Evolutionary conservation across 1,284 basidiomycete species (phyloP), one percentile per base, ranked within the genome.

Genomic region (Schizophyllum amplum): DNA sequence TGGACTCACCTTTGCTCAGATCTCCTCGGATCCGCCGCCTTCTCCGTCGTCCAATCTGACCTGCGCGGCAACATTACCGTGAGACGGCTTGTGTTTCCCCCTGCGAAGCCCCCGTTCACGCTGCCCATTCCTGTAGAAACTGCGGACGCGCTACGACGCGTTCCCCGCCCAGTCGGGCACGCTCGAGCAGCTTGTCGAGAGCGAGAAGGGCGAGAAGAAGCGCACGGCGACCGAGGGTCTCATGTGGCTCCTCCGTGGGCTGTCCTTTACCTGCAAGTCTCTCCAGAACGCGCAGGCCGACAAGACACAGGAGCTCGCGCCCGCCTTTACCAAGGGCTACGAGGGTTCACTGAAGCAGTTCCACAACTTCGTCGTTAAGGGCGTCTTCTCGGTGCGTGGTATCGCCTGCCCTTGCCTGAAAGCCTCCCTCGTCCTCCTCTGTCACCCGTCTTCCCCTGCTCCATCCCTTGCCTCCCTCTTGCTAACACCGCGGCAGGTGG

Each of bases 1-100:
- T n/a, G n/a, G n/a, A n/a, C n/a, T n/a, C n/a, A n/a, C n/a, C n/a
- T 48, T 17, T 11, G 4, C 33, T n/a, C 63, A 94, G 96, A 94
- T 76, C 78, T 98, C 22, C 86, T 99, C 53, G 90, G 91, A 60
- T 93, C 90, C 63, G 74, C 90, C 4, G 92, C 95, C 0, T 98
- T 99, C 70, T 65, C 75, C 2, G 78, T 90, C 23, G 96, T 99
- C 5, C 87, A 94, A 72, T 82, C 72, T 63, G 97, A 99, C 74
- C 71, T 99, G 65, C 90, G 83, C 59, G 92, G 94, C 24, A 99
- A 99, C 75, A 97, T 99, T 71, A 76, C 78, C 56, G 94, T 95
- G 65, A 68, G 86, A 63, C 56, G 57, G 5, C 48, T 21, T 20
- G 57, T 65, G 15, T 11, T 24, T 42, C 51, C 53, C 55, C 46